Base-by-base conservation (phyloP, 2,329 filamentous ascomycete species). In the Cytospora paraplurivora region DNA sequence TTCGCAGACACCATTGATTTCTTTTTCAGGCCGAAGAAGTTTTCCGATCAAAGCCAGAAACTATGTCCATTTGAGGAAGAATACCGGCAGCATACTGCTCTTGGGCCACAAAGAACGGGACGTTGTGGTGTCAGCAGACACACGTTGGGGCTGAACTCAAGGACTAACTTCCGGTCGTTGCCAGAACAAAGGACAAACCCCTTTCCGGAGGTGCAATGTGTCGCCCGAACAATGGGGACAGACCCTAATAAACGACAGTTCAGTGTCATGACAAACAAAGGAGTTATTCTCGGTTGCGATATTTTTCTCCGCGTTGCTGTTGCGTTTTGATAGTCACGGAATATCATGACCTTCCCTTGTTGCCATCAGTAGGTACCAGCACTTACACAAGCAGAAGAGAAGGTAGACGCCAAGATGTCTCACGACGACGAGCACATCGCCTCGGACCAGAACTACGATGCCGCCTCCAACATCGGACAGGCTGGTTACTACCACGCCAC, bases 401-500 rank as follows among this genome's bases (percentile, higher is more conserved):
- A n/a, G 3, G 34, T 17, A n/a, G 32, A 15, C 32, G 19, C 27
- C 63, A 63, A 33, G n/a, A 65, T 65, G 65, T 59, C 63, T 50
- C 53, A 54, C 52, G 63, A 62, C 41, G 37, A 60, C 19, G 70
- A 72, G 55, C 70, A 72, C 50, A 67, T 69, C 34, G 41, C 59
- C 27, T 17, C 32, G 44, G 56, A 62, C 35, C 44, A 41, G 33
- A 63, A 57, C 27, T 33, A 59, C 50, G 61, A 56, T 15, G 63
- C 68, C 32, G 70, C 71, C 57, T 53, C 65, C 19, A 63, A 74
- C 38, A 68, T 71, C 38, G 59, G 57, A 4, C 73, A 75, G 68
- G 67, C 65, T 44, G 76, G 76, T 37, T 78, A 77, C 68, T 64
- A 79, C 64, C 70, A 70, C 62, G 74, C 71, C 38, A 80, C 75